Conservation (phyloP, 192 early-diverging fungal species). For the Jimgerdemannia flammicorona region DNA sequence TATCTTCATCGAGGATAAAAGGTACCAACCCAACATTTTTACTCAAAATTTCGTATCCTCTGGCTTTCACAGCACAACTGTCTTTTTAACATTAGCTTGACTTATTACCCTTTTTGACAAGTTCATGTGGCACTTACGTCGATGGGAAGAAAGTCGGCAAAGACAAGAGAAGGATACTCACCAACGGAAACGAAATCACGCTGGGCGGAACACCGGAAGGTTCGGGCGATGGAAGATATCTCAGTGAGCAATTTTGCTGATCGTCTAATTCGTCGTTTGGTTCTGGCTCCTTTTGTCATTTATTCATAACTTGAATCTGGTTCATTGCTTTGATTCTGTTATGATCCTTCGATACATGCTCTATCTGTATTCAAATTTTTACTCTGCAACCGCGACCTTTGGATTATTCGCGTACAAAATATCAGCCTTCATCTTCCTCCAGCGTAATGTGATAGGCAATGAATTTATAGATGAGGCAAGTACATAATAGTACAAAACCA, state of each 20-base stretch:
- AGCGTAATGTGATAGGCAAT: not conserved
- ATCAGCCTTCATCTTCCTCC: not conserved
- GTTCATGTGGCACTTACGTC: not conserved
- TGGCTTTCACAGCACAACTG: too few species aligned
- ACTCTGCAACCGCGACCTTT: not conserved
- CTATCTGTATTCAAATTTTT: not conserved
- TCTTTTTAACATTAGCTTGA: not conserved
- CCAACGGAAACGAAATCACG: not conserved
- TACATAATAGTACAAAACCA: not conserved
- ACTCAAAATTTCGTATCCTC: not conserved
- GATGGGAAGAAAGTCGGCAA: not conserved
- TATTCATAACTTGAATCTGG: too few species aligned
- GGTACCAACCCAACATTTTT: not conserved
- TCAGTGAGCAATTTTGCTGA: not conserved
- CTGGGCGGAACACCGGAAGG: not conserved
- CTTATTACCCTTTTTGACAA: not conserved
- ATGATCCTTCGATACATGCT: not conserved
- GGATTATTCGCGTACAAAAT: not conserved
- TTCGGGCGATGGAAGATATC: not conserved
- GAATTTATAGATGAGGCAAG: not conserved
- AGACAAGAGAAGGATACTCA: not conserved
- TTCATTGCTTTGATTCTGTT: not conserved
- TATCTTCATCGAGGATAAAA: not conserved
- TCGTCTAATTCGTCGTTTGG: too few species aligned
- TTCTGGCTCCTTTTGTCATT: too few species aligned